Conservation (phyloP, 768 basidiomycete genomes). For the Suillus lakei region DNA sequence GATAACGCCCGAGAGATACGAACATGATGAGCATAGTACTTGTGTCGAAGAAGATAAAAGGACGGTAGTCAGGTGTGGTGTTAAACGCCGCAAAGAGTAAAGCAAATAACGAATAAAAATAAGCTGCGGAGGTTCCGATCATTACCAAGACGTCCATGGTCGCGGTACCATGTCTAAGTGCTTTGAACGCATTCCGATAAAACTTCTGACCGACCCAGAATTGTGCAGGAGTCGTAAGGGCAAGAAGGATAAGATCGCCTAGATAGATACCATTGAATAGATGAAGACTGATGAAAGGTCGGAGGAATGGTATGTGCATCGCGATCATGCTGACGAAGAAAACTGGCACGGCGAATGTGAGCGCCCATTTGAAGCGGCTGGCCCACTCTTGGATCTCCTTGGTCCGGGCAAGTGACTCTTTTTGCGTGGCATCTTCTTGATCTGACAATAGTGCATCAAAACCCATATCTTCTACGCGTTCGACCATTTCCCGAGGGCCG, state of each 20-base stretch:
- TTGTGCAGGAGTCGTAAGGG: slow-evolving; percentile 89
- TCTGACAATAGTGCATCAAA: slow-evolving; percentile 89
- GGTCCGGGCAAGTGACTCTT: slow-evolving; percentile 82
- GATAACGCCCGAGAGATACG: slow-evolving; percentile 91
- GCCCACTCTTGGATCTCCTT: slow-evolving; percentile 95
- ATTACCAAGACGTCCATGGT: slow-evolving; percentile 99
- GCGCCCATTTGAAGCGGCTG: slow-evolving; percentile 71
- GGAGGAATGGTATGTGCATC: slow-evolving; percentile 66
- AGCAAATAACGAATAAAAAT: slow-evolving; percentile 81
- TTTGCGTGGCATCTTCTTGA: slow-evolving; percentile 80
- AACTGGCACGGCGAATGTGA: slow-evolving; percentile 88
- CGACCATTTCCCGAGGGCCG: slow-evolving; percentile 87
- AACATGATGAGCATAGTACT: slow-evolving; percentile 99
- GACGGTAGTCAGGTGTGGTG: slow-evolving; percentile 68
- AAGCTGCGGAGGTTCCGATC: slow-evolving; percentile 93
- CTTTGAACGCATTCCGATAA: slow-evolving; percentile 89
- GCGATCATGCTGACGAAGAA: slow-evolving; percentile 91
- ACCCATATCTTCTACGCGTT: slow-evolving; percentile 85
- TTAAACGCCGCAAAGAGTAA: slow-evolving; percentile 72
- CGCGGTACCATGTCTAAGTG: slow-evolving; percentile 84
- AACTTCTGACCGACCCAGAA: slow-evolving; percentile 90
- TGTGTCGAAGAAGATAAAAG: slow-evolving; percentile 96
- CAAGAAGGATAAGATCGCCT: slow-evolving; percentile 75
- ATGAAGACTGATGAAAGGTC: slow-evolving; percentile 50
- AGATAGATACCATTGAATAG: slow-evolving; percentile 75